Evolutionary conservation across 805 yeast species (phyloP).

Genomic region (Clavispora phyllophila): DNA sequence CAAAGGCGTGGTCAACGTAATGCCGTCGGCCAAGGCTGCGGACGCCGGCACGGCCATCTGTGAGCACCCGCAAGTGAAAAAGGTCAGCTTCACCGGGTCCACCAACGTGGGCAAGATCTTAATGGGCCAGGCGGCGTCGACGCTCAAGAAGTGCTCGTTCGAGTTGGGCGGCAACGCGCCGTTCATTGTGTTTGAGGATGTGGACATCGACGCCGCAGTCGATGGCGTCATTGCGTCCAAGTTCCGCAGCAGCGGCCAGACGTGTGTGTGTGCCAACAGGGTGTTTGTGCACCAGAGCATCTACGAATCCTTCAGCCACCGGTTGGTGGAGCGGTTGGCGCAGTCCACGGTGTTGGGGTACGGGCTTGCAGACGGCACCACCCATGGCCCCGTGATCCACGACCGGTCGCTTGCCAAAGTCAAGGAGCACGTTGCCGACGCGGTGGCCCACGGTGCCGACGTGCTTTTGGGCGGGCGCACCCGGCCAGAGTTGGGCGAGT

Average conservation of each 20-base stretch:
- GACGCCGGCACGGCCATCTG: conserved; percentile 50
- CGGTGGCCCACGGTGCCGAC: conserved; percentile 59
- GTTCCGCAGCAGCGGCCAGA: conserved; percentile 18
- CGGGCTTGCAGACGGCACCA: conserved; percentile 52
- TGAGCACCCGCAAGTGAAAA: conserved; percentile 27
- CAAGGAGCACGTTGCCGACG: conserved; percentile 58
- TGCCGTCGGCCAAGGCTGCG: conserved; percentile 42
- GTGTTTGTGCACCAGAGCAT: conserved; percentile 16
- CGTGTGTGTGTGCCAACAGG: conserved; percentile 18
- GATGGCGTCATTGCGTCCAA: conserved; percentile 16
- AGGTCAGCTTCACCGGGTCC: conserved; percentile 17
- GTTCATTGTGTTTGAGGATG: conserved; percentile 18
- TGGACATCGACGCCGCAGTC: conserved; percentile 15
- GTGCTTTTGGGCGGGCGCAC: conserved; percentile 57
- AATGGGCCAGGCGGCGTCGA: conserved; percentile 14
- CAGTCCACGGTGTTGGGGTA: conserved; percentile 50
- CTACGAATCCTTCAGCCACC: conserved; percentile 12
- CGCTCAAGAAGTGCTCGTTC: conserved; percentile 16
- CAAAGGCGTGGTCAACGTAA: conserved; percentile 58
- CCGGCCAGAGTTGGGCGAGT: conserved; percentile 52
- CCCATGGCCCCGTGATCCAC: conserved; percentile 77
- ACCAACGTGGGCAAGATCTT: conserved; percentile 18
- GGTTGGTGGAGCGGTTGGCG: conserved; percentile 9
- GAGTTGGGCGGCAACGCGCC: conserved; percentile 20
- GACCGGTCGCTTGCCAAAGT: conserved; percentile 60